Evolutionary conservation across 257 asterid genomes (phyloP).

Genomic region (Jacaranda mimosifolia): DNA sequence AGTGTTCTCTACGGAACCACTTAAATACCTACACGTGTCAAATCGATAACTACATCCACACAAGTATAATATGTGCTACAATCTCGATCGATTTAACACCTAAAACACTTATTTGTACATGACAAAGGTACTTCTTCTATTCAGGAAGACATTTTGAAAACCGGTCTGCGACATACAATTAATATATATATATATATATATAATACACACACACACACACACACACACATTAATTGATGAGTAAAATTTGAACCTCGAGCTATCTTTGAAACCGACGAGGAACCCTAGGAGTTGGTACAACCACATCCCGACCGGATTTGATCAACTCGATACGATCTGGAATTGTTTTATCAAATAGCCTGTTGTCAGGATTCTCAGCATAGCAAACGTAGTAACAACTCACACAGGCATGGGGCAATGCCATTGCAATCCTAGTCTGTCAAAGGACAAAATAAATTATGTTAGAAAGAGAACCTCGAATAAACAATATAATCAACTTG

Average conservation of each 20-base stretch:
- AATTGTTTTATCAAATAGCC: conserved; percentile 75
- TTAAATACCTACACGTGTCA: neutral
- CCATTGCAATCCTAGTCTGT: conserved; percentile 99
- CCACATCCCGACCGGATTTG: conserved; percentile 64
- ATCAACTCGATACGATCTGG: conserved; percentile 56
- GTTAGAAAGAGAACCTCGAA: neutral
- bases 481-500: conserved; percentile 41
- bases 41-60: too few species aligned
- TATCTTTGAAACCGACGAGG: conserved; percentile 69
- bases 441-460: conserved; percentile 27
- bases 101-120: conserved; percentile 17
- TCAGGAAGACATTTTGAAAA: too few species aligned
- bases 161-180: too few species aligned
- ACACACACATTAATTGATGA: conserved; percentile 25
- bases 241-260: neutral
- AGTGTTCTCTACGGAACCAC: neutral
- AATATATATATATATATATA: too few species aligned
- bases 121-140: conserved; percentile 7
- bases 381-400: conserved; percentile 94
- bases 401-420: conserved; percentile 95
- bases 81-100: neutral
- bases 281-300: conserved; percentile 79
- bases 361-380: conserved; percentile 86
- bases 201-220: too few species aligned
- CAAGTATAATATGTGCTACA: neutral